Conservation (phyloP, 2,329 filamentous ascomycete genomes). For the Drechslera avenae region DNA sequence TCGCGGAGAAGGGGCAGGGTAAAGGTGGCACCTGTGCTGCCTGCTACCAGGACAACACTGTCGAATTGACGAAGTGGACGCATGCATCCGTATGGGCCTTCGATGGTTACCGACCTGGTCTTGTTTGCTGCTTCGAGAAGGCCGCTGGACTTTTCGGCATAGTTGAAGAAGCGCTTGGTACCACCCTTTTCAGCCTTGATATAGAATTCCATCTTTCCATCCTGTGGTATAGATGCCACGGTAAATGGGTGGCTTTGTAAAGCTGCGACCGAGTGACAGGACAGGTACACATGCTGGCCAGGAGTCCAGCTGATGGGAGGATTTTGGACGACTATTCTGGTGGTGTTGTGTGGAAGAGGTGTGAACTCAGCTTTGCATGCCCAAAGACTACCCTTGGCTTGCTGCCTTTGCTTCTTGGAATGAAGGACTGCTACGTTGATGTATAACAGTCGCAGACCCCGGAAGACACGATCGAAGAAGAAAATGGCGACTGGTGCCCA, state of each 20-base stretch:
- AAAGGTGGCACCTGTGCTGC: constrained; percentile 65
- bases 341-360: constrained; percentile 60
- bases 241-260: constrained; percentile 70
- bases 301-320: constrained; percentile 64
- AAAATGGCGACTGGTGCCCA: constrained; percentile 70
- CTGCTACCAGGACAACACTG: constrained; percentile 63
- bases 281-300: constrained; percentile 68
- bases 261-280: constrained; percentile 61
- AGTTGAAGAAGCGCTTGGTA: constrained; percentile 57
- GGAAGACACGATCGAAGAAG: constrained; percentile 65
- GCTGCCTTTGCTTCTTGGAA: constrained; percentile 33
- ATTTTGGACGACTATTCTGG: constrained; percentile 61
- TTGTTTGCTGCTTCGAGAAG: constrained; percentile 14
- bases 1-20: constrained; percentile 62
- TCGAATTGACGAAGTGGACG: constrained; percentile 64
- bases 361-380: constrained; percentile 49
- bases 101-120: constrained; percentile 54
- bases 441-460: constrained; percentile 47
- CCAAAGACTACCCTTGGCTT: constrained; percentile 40
- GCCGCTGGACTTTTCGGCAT: constrained; percentile 53
- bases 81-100: constrained; percentile 60
- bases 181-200: constrained; percentile 61
- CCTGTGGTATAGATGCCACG: constrained; percentile 61
- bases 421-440: constrained; percentile 50
- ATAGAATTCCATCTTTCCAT: constrained; percentile 62